Base-by-base conservation (phyloP, 2,329 filamentous ascomycete species). In the Aspergillus eucalypticola region DNA sequence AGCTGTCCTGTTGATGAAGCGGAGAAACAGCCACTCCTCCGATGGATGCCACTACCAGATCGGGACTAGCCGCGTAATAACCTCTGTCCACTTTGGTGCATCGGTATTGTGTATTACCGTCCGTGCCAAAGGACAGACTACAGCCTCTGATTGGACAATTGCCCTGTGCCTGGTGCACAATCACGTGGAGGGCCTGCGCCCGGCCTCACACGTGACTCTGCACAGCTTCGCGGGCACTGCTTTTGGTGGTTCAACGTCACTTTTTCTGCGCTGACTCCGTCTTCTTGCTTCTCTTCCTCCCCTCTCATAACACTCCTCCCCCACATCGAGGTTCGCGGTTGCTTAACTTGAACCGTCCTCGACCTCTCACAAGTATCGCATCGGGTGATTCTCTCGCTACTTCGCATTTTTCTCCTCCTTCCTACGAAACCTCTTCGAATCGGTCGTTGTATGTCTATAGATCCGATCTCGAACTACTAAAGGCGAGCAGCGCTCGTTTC, bases 71-170 rank as follows among this genome's bases (percentile, higher is more conserved):
- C 15, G 17, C 25, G 53, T 55, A 55, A 29, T 29, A 1, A 11
- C 21, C 25, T 25, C 39, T 44, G 42, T 25, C 57, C 42, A 32
- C 17, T 38, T 61, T 63, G 53, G 32, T 58, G 55, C 41, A 56
- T 59, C 59, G 56, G 57, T 58, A 67, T 68, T 56, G 41, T 32
- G 63, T 64, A 66, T 69, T 69, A 67, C 67, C 53, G 39, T 15
- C 41, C 19, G 41, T 54, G 29, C 50, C 61, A 71, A 65, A 74
- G 71, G 72, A 70, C 71, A 73, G 63, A 71, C 60, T 64, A 69
- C 71, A 72, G 50, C 19, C 58, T 60, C 50, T 71, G 63, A 73
- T 74, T 74, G 69, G 72, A 8, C 13, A n/a, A 3, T 0, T 2
- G 27, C 11, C 5, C 49, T 17, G 21, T 25, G 11, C 56, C 62